phyloP scores from a whole-genome alignment of 345 rosid genomes.

The Linum usitatissimum region DNA sequence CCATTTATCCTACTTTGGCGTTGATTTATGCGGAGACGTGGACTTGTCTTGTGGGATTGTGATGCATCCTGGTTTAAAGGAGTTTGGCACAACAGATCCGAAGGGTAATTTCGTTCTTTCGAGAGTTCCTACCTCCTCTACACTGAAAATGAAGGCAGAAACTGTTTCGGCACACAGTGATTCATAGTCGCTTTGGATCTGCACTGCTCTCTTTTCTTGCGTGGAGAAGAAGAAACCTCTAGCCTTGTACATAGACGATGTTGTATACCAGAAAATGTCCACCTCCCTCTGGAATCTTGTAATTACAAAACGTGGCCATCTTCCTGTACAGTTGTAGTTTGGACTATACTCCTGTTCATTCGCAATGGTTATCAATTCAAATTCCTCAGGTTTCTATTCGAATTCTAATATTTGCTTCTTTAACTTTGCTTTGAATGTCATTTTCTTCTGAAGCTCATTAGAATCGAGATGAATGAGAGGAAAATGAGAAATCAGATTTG shows the following conservation, averaged over 20 bases:
- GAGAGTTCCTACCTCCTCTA: slow-evolving; percentile 18
- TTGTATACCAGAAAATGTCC: neutral
- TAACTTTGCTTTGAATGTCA: too few relatives aligned
- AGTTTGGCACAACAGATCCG: slow-evolving; percentile 41
- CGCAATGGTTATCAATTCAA: too few relatives aligned
- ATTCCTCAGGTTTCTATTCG: too few relatives aligned
- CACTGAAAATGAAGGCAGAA: slow-evolving; percentile 23
- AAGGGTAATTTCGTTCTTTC: slow-evolving; percentile 59
- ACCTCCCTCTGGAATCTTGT: too few relatives aligned
- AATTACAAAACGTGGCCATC: neutral
- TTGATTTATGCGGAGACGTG: slow-evolving; percentile 44
- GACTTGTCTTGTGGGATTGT: slow-evolving; percentile 59
- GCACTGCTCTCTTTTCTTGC: neutral
- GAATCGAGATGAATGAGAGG: too few relatives aligned
- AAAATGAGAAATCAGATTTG: too few relatives aligned
- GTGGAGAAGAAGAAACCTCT: neutral
- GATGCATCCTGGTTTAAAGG: slow-evolving; percentile 31
- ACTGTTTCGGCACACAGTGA: neutral
- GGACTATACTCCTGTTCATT: neutral
- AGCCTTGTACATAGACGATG: neutral
- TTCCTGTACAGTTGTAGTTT: neutral
- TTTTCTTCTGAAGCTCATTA: too few relatives aligned
- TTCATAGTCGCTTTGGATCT: neutral
- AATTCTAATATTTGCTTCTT: too few relatives aligned
- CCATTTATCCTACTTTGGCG: slow-evolving; percentile 64